phyloP scores from a whole-genome alignment of 306 rosid genomes.

The Astragalus glycyphyllos region DNA sequence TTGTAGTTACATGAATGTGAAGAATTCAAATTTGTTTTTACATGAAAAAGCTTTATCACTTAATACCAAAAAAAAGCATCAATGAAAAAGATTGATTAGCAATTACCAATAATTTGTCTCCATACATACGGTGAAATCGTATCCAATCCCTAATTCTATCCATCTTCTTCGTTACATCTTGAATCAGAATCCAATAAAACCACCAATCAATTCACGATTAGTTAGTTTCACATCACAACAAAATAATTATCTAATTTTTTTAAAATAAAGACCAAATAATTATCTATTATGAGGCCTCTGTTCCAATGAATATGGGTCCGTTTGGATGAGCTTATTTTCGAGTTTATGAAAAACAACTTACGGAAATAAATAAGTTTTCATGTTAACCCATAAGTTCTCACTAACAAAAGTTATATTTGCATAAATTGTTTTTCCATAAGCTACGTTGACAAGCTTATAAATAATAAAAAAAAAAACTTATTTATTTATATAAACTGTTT shows the following conservation, averaged over 20 bases:
- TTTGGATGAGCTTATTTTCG: no score
- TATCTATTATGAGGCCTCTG: slow-evolving; percentile 31
- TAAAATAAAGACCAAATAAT: slow-evolving; percentile 14
- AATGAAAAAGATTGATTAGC: not conserved
- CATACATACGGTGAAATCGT: slow-evolving; percentile 2
- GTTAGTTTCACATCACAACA: slow-evolving; percentile 45
- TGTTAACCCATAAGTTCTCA: no score
- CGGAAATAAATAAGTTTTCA: no score
- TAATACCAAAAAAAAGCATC: not conserved
- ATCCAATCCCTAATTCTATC: slow-evolving; percentile 18
- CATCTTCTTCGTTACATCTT: slow-evolving; percentile 31
- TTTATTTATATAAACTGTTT: no score
- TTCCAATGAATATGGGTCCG: slow-evolving; percentile 18
- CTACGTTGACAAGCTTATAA: no score
- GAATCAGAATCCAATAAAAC: slow-evolving; percentile 37
- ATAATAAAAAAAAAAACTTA: no score
- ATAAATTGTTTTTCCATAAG: no score
- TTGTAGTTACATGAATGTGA: not conserved
- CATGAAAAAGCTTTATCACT: not conserved
- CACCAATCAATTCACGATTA: slow-evolving; percentile 40
- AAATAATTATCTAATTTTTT: slow-evolving; percentile 34
- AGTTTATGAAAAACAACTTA: no score
- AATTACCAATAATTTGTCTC: slow-evolving; percentile 11
- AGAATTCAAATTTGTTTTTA: not conserved
- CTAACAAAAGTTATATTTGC: no score